Evolutionary conservation across 768 basidiomycete species (phyloP).

Genomic region (Tulasnella sp.): DNA sequence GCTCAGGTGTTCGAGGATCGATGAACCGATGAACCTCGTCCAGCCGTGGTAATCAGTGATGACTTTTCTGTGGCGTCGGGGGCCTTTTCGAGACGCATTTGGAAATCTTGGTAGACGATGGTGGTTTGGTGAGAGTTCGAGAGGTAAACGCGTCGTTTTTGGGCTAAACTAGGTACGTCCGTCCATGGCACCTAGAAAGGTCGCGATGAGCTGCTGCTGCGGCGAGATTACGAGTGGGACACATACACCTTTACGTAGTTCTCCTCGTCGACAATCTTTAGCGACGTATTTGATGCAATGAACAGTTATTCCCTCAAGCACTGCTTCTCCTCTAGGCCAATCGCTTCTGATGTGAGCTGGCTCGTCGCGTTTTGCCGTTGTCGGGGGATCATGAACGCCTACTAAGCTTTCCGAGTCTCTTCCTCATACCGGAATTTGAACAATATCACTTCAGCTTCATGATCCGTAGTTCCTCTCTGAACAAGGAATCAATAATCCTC

Average conservation of each 20-base stretch:
- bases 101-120: slow-evolving; percentile 81
- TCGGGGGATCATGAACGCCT: slow-evolving; percentile 46
- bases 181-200: slow-evolving; percentile 99
- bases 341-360: slow-evolving; percentile 27
- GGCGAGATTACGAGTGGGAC: too few relatives aligned
- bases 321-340: slow-evolving; percentile 46
- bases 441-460: slow-evolving; percentile 74
- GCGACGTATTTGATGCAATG: slow-evolving; percentile 33
- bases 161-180: slow-evolving; percentile 84
- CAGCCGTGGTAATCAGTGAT: slow-evolving; percentile 75
- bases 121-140: slow-evolving; percentile 61
- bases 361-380: neutral
- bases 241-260: slow-evolving; percentile 64
- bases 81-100: slow-evolving; percentile 54
- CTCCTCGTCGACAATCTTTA: slow-evolving; percentile 38
- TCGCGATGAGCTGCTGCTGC: neutral
- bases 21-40: slow-evolving; percentile 89
- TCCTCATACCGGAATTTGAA: slow-evolving; percentile 74
- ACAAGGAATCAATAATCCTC: too few relatives aligned
- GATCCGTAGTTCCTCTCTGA: too few relatives aligned
- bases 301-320: slow-evolving; percentile 39
- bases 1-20: slow-evolving; percentile 86
- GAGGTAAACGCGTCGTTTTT: slow-evolving; percentile 67
- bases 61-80: slow-evolving; percentile 81
- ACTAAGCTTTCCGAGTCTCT: slow-evolving; percentile 46